Conservation (phyloP, 768 basidiomycete species). For the Lentinula sp. region DNA sequence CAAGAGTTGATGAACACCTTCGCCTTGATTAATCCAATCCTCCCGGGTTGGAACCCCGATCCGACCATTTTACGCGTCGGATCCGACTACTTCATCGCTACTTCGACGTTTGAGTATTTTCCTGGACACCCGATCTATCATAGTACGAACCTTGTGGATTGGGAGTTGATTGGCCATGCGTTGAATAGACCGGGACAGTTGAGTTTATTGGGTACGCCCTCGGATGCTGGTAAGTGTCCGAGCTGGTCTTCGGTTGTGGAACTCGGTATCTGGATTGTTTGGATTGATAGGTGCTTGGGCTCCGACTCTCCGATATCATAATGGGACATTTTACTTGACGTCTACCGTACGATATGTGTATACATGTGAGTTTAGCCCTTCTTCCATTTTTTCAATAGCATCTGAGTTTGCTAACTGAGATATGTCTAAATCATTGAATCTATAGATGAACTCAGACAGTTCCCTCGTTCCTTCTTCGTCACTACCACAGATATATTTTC, state of each 20-base stretch:
- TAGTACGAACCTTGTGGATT: conserved; percentile 27
- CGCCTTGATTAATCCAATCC: conserved; percentile 26
- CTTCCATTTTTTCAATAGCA: background rate
- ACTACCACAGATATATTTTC: conserved; percentile 31
- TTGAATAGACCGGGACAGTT: conserved; percentile 29
- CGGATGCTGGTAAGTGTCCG: conserved; percentile 24
- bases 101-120: conserved; percentile 33
- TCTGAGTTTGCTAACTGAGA: background rate
- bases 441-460: conserved; percentile 28
- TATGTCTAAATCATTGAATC: background rate
- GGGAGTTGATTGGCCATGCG: conserved; percentile 32
- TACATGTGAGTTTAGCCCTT: conserved; percentile 19
- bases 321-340: conserved; percentile 26
- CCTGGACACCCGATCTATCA: conserved; percentile 38
- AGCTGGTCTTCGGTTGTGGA: too few species aligned
- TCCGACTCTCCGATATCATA: conserved; percentile 27
- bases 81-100: conserved; percentile 31
- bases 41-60: conserved; percentile 36
- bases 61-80: conserved; percentile 32
- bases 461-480: conserved; percentile 34
- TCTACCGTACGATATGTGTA: conserved; percentile 33
- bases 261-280: background rate
- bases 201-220: conserved; percentile 28
- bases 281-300: conserved; percentile 25
- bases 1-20: background rate